Evolutionary conservation across 371 early-diverging fungal species (phyloP), one percentile per base, ranked within the genome.

Genomic region (Rhizopus arrhizus): DNA sequence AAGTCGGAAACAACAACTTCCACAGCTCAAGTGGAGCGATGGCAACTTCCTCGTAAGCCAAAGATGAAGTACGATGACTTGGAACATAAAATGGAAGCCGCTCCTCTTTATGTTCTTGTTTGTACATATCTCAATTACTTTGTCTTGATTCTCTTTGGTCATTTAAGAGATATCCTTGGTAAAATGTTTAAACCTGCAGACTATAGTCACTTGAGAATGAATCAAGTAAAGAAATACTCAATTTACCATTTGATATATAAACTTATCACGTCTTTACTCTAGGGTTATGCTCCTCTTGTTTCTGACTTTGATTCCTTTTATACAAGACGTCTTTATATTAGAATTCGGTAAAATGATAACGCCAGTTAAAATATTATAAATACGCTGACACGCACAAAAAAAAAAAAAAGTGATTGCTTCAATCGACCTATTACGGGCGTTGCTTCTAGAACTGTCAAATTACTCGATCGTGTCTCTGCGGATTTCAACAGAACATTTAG

Each of bases 301-400:
- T 89, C 94, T 54, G 95, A 95, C 70, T 94, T 98, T 85, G 95
- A 99, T 68, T 95, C 95, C 66, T 96, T 99, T 80, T 99, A 95
- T 83, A 93, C 91, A 52, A 85, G 99, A 57, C 88, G 96, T 59
- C 77, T 99, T 51, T 99, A 98, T 76, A 76, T 84, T 54, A 89
- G 99, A 55, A 97, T 99, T 68, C 86, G 81, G 81, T 81, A 78
- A 48, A 48, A 13, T 5, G 13, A 43, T 43, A n/a, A 43, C 5
- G 15, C 5, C 8, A 43, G n/a, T 13, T 9, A 43, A 43, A 43
- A 43, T 22, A 22, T 22, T 22, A 22, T 22, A 22, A 22, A 22
- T 22, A 22, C 22, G 22, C 22, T 22, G 22, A 22, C 22, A 43
- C 1, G 2, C 5, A 11, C 0, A n/a, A 43, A 43, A 11, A n/a